Evolutionary conservation across 768 basidiomycete species (phyloP).

Genomic region (Amanita rimosa): DNA sequence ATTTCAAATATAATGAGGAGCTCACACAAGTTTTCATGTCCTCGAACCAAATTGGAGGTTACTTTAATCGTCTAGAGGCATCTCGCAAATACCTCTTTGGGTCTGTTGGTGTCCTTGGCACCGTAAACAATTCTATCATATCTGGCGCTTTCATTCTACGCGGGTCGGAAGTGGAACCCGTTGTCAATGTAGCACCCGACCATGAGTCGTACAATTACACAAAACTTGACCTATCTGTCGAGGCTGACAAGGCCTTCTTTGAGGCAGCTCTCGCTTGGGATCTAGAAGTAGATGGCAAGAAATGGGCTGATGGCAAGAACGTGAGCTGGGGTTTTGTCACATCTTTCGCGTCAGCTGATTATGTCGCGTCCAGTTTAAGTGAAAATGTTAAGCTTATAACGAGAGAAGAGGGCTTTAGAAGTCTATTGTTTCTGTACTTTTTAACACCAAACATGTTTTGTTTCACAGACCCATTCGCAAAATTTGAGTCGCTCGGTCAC

Average conservation of each 20-base stretch:
- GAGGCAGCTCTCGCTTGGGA: constrained; percentile 94
- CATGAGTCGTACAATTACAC: constrained; percentile 83
- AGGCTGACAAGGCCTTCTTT: constrained; percentile 80
- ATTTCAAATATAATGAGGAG: constrained; percentile 96
- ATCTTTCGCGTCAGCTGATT: constrained; percentile 4
- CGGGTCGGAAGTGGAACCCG: constrained; percentile 61
- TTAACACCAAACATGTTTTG: too few species aligned
- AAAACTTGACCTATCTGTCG: constrained; percentile 63
- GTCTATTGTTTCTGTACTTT: not conserved
- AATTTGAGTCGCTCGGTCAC: too few species aligned
- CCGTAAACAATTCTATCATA: constrained; percentile 67
- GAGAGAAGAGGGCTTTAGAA: not conserved
- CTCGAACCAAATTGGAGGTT: constrained; percentile 85
- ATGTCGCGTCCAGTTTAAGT: constrained; percentile 20
- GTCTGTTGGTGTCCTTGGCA: constrained; percentile 84
- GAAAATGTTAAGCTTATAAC: constrained; percentile 7
- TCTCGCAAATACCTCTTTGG: constrained; percentile 96
- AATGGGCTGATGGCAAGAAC: constrained; percentile 86
- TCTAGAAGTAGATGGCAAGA: constrained; percentile 77
- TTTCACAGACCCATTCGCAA: too few species aligned
- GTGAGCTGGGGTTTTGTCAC: constrained; percentile 33
- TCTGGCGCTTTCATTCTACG: constrained; percentile 75
- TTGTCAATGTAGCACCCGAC: constrained; percentile 78
- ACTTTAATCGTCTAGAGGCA: constrained; percentile 97
- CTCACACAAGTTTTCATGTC: constrained; percentile 93